Conservation (phyloP, 495 filamentous ascomycete species). For the Daldinia vernicosa region DNA sequence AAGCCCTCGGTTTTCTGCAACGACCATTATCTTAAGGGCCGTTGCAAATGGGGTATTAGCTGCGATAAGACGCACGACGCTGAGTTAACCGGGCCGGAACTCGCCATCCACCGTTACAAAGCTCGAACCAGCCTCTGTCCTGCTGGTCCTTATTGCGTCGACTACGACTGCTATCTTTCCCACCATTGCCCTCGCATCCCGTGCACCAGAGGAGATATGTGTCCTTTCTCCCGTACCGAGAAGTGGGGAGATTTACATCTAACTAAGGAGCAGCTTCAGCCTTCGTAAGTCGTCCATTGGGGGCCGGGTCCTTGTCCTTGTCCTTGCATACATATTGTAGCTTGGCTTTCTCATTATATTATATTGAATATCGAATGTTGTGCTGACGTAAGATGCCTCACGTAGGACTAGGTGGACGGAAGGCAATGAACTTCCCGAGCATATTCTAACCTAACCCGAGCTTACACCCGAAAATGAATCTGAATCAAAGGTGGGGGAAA, state of each 20-base stretch:
- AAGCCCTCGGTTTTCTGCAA: slow-evolving; percentile 47
- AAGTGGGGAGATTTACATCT: slow-evolving; percentile 46
- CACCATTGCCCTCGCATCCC: slow-evolving; percentile 44
- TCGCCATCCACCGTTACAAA: slow-evolving; percentile 49
- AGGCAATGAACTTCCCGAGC: slow-evolving; percentile 41
- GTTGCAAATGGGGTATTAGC: slow-evolving; percentile 44
- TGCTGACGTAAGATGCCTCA: slow-evolving; percentile 13
- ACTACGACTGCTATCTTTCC: slow-evolving; percentile 48
- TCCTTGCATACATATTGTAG: not conserved
- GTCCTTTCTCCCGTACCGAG: slow-evolving; percentile 42
- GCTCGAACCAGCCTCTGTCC: slow-evolving; percentile 48
- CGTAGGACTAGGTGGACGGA: slow-evolving; percentile 43
- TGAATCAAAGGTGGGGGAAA: slow-evolving; percentile 1
- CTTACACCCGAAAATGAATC: not conserved
- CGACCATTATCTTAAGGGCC: slow-evolving; percentile 46
- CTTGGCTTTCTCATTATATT: not conserved
- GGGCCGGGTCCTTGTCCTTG: too few relatives aligned
- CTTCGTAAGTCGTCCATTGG: slow-evolving; percentile 34
- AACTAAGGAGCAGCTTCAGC: slow-evolving; percentile 42
- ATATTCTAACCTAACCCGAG: slow-evolving; percentile 4
- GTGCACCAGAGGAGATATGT: slow-evolving; percentile 40
- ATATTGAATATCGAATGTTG: too few relatives aligned
- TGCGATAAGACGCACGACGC: slow-evolving; percentile 47
- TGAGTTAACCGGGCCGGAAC: slow-evolving; percentile 42
- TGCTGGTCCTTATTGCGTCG: slow-evolving; percentile 42